These are phyloP conservation scores for Haematococcus sp. DNA, from an alignment of 139 green algal genomes.

Conservation along the genomic window DNA sequence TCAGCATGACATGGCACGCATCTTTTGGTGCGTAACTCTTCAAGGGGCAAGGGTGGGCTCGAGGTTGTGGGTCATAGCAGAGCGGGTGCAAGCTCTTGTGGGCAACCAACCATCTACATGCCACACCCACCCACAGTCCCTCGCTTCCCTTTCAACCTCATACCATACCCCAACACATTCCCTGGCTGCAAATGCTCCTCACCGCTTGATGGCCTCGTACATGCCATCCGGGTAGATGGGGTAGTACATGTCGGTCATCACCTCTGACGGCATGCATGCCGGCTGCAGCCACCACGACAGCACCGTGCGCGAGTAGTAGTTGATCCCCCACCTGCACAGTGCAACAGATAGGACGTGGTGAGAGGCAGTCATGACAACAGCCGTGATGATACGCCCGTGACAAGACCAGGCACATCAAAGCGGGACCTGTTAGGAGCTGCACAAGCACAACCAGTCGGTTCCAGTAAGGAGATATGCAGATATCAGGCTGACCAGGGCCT, in stretches of 20 bases:
- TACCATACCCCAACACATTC: conserved; percentile 51
- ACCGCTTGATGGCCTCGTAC: conserved; percentile 32
- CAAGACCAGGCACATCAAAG: background rate
- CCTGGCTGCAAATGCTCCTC: too few species aligned
- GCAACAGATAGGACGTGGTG: background rate
- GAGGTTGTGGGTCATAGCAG: too few species aligned
- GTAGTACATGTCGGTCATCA: conserved; percentile 88
- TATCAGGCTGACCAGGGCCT: background rate
- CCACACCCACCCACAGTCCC: too few species aligned
- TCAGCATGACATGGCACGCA: background rate
- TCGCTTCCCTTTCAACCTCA: too few species aligned
- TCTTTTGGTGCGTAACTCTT: background rate
- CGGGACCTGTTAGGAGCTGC: background rate
- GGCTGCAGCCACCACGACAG: conserved; percentile 44
- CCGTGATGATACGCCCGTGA: too few species aligned
- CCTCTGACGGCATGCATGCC: conserved; percentile 44
- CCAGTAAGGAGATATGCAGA: background rate
- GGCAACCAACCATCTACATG: background rate
- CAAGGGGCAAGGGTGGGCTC: too few species aligned
- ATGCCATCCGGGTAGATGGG: conserved; percentile 52
- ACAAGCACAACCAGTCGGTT: too few species aligned
- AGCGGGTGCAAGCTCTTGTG: too few species aligned
- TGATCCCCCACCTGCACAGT: conserved; percentile 44
- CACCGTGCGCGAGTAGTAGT: conserved; percentile 56
- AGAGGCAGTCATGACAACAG: background rate